Percentiles rank a stretch among this genome's conserved stretches.
Conservation (phyloP, 2,329 filamentous ascomycete species). For the Cytospora piceae region DNA sequence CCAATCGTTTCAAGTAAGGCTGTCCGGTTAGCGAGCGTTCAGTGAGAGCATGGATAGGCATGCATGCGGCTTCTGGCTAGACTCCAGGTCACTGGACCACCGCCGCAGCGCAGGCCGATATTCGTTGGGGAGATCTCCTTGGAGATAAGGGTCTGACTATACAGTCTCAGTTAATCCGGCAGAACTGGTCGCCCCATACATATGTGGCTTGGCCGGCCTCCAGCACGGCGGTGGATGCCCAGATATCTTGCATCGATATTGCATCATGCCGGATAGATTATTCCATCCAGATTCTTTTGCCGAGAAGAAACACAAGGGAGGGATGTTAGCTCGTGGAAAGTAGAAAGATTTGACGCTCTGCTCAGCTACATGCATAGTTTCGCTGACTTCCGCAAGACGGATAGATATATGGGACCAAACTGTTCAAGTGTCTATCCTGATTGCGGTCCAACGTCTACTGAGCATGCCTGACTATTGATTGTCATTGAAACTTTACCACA, state of each 20-base stretch:
- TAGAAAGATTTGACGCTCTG: neutral
- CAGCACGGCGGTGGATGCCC: neutral
- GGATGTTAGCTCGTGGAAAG: neutral
- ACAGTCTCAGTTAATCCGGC: neutral
- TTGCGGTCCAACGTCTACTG: too few relatives aligned
- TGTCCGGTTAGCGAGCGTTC: constrained; percentile 28
- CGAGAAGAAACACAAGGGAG: neutral
- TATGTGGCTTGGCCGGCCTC: neutral
- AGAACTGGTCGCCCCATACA: neutral
- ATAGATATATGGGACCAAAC: neutral
- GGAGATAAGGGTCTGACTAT: neutral
- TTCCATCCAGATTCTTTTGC: neutral
- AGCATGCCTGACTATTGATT: too few relatives aligned
- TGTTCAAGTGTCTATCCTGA: too few relatives aligned
- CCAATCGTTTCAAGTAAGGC: constrained; percentile 25
- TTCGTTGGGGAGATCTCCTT: neutral
- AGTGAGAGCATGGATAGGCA: constrained; percentile 9
- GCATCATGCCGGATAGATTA: neutral
- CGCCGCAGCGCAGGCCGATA: too few relatives aligned
- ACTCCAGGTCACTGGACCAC: constrained; percentile 12
- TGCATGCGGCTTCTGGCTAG: neutral
- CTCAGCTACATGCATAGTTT: neutral
- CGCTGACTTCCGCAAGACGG: neutral
- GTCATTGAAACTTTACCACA: too few relatives aligned
- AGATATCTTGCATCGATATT: neutral